Evolutionary conservation across 371 early-diverging fungal species (phyloP), one percentile per base, ranked within the genome.

Genomic region (Mucor sp.): DNA sequence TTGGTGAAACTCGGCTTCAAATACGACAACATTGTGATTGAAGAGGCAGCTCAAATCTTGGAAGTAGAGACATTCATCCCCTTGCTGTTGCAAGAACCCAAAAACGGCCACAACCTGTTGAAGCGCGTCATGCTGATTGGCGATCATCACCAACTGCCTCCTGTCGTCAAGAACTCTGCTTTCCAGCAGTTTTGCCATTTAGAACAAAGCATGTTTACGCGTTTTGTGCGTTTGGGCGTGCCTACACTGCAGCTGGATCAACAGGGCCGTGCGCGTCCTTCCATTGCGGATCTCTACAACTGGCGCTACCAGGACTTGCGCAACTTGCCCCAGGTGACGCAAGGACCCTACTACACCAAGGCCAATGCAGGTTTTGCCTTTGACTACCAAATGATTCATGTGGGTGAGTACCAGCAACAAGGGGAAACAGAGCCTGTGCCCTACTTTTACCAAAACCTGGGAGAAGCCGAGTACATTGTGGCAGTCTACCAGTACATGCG

Each of bases 61-160:
- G 99, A 99, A 73, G 89, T 97, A 4, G 99, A 99, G 72, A 90
- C 98, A 4, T 92, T 99, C 66, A 93, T 99, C 33, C 96, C 98
- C 6, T 80, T 99, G 69, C 68, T 93, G 39, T 75, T 98, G 11
- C 97, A 97, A 80, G 85, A 86, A 15, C 72, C 87, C n/a, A 81
- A 83, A 32, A 80, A 83, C 64, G 85, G 85, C 23, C 70, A 77
- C 55, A 87, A 83, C 25, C 83, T 90, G 0, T 74, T 98, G 58
- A 87, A 94, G 75, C 93, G 97, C 23, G 89, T 99, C 6, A 87
- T 99, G 15, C 62, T 99, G 74, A 95, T 99, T 67, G 99, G 99
- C 28, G 99, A 99, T 75, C 98, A 97, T 66, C 87, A 94, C 72
- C 99, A 99, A 69, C 80, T 98, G 35, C 97, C 97, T 9, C 98